Percentiles rank a stretch among this genome's conserved stretches.
phyloP scores from a whole-genome alignment of 768 basidiomycete genomes.

The Lactarius deliciosus region DNA sequence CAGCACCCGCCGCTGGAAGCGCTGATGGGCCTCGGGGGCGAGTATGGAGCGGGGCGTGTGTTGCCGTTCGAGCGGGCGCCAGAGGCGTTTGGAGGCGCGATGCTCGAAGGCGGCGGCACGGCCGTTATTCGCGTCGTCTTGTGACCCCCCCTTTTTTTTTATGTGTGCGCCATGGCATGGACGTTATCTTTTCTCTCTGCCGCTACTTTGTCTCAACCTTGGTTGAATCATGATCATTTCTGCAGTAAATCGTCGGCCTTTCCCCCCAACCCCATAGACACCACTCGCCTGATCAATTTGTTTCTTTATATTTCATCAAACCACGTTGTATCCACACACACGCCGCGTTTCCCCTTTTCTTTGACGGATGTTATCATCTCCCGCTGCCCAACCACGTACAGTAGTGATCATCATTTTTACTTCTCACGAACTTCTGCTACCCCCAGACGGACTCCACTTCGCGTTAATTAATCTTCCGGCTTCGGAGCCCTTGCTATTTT shows the following conservation, averaged over 20 bases:
- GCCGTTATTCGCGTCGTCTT: conserved; percentile 36
- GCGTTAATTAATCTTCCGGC: background rate
- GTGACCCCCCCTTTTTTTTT: conserved; percentile 16
- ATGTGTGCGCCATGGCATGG: background rate
- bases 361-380: background rate
- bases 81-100: conserved; percentile 43
- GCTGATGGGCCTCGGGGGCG: conserved; percentile 36
- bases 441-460: background rate
- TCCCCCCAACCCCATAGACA: background rate
- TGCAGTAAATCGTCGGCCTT: background rate
- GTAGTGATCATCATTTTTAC: background rate
- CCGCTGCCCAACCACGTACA: background rate
- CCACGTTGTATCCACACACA: background rate
- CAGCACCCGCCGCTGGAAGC: conserved; percentile 36
- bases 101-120: conserved; percentile 37
- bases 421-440: background rate
- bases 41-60: conserved; percentile 36
- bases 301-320: background rate
- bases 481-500: background rate
- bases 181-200: background rate
- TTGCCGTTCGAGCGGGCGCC: conserved; percentile 57
- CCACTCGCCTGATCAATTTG: background rate
- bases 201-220: background rate
- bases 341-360: background rate
- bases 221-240: background rate